A percentile compares a stretch with the other conserved stretches of the same genome.
These are phyloP conservation scores for Crinitomyces ghanaensis DNA, from an alignment of 805 yeast genomes.

Conservation along the genomic window DNA sequence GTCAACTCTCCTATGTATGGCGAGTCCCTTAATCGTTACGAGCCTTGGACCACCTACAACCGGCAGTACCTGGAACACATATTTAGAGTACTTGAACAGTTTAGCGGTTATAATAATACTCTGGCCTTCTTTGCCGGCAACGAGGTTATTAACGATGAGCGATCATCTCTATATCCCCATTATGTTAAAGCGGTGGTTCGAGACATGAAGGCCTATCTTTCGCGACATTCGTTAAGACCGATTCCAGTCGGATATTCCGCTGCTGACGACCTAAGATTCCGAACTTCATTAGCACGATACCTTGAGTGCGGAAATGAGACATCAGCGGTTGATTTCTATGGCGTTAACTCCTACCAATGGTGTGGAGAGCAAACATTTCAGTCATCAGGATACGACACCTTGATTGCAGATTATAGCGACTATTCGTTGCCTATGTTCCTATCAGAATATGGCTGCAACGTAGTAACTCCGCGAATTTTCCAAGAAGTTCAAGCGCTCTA, in stretches of 20 bases:
- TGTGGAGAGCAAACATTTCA: conserved; percentile 79
- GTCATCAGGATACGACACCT: conserved; percentile 62
- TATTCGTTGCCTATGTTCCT: conserved; percentile 72
- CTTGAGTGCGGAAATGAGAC: conserved; percentile 62
- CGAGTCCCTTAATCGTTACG: conserved; percentile 78
- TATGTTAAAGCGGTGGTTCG: conserved; percentile 69
- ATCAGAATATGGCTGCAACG: conserved; percentile 89
- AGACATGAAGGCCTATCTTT: conserved; percentile 68
- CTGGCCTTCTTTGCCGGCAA: conserved; percentile 96
- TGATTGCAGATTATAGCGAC: conserved; percentile 58
- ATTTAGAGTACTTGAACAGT: conserved; percentile 68
- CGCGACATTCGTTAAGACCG: conserved; percentile 42
- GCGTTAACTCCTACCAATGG: conserved; percentile 73
- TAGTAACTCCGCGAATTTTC: conserved; percentile 64
- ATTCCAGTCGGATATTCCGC: conserved; percentile 95
- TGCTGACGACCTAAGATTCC: conserved; percentile 75
- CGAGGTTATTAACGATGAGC: conserved; percentile 73
- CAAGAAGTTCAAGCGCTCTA: conserved; percentile 64
- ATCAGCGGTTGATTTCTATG: conserved; percentile 54
- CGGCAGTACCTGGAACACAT: conserved; percentile 60
- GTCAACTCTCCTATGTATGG: conserved; percentile 76
- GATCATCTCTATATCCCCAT: conserved; percentile 47
- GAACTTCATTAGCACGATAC: conserved; percentile 66
- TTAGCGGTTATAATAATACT: conserved; percentile 77
- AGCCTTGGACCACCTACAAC: conserved; percentile 86